Evolutionary conservation across 257 asterid genomes (phyloP).

Genomic region (Fraxinus excelsior): DNA sequence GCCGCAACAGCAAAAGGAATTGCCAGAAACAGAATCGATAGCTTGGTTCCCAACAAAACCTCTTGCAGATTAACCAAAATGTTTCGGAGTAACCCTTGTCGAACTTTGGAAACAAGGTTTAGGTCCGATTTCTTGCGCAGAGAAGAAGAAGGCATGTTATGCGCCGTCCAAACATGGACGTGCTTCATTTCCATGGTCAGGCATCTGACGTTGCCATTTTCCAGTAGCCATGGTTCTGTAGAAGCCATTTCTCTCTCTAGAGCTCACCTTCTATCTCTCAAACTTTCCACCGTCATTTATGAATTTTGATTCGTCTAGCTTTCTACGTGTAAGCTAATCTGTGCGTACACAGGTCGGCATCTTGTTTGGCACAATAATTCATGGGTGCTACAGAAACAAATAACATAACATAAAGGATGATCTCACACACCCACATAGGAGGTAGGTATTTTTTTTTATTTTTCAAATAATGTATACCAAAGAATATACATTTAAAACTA

Average conservation of each 20-base stretch:
- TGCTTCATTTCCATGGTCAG: conserved; percentile 54
- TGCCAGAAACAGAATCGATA: conserved; percentile 62
- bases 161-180: conserved; percentile 64
- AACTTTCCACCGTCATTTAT: no score
- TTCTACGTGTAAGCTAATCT: no score
- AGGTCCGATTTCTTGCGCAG: conserved; percentile 78
- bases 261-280: no score
- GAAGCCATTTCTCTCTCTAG: conserved; percentile 36
- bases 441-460: no score
- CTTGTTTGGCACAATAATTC: no score
- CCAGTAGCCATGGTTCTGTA: conserved; percentile 49
- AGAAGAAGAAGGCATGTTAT: conserved; percentile 69
- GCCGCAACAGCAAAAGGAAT: conserved; percentile 77
- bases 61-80: conserved; percentile 65
- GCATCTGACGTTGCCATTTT: conserved; percentile 55
- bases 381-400: no score
- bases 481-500: no score
- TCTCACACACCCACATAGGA: no score
- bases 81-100: conserved; percentile 33
- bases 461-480: no score
- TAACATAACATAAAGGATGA: no score
- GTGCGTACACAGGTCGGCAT: no score
- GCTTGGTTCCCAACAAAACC: conserved; percentile 80
- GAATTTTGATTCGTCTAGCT: no score
- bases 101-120: conserved; percentile 51